These are phyloP conservation scores for Coemansia furcata DNA, from an alignment of 192 early-diverging fungal genomes.

Conservation along the genomic window DNA sequence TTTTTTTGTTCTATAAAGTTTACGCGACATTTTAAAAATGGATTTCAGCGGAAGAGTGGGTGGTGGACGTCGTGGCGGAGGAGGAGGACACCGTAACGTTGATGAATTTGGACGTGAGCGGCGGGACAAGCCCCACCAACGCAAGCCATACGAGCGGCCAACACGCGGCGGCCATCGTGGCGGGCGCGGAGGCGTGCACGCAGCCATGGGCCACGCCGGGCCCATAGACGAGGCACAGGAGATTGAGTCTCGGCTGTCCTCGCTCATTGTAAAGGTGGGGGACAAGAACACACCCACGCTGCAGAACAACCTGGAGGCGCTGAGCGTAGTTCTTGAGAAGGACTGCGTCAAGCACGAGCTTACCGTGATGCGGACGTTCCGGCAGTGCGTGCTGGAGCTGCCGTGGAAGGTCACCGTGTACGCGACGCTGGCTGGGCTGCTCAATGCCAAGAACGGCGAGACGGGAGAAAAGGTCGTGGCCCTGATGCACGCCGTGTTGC, in stretches of 20 bases:
- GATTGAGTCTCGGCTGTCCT: conserved; percentile 64
- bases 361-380: conserved; percentile 61
- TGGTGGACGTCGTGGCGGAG: conserved; percentile 22
- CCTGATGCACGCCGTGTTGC: conserved; percentile 55
- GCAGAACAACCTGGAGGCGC: conserved; percentile 62
- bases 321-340: conserved; percentile 67
- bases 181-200: conserved; percentile 9
- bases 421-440: conserved; percentile 75
- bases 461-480: conserved; percentile 65
- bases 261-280: conserved; percentile 73
- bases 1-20: neutral
- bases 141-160: conserved; percentile 54
- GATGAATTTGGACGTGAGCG: conserved; percentile 56
- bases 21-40: conserved; percentile 1
- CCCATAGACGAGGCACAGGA: conserved; percentile 55
- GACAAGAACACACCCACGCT: conserved; percentile 68
- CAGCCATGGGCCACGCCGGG: conserved; percentile 9
- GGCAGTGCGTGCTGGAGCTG: conserved; percentile 39
- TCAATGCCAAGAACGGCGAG: conserved; percentile 72
- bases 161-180: conserved; percentile 24
- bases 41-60: conserved; percentile 40
- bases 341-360: conserved; percentile 67
- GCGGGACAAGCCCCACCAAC: conserved; percentile 35
- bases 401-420: conserved; percentile 58
- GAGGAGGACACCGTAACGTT: conserved; percentile 27